These are phyloP conservation scores for Kwoniella sp. DNA, from an alignment of 768 basidiomycete species.

Conservation along the genomic window DNA sequence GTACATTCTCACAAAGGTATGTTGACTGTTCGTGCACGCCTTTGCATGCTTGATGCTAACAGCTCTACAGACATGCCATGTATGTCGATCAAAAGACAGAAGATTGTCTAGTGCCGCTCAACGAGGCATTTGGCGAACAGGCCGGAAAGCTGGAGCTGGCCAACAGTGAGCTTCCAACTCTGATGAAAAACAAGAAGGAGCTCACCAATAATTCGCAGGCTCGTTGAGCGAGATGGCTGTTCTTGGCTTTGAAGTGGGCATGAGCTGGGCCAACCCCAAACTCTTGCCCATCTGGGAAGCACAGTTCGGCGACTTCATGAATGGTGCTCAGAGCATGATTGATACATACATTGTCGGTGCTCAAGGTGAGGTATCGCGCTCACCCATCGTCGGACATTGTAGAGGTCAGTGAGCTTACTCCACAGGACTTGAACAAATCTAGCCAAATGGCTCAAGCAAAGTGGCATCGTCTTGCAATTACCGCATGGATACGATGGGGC, in stretches of 20 bases:
- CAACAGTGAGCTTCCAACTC: conserved; percentile 64
- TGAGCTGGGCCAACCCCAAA: conserved; percentile 82
- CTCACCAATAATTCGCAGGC: conserved; percentile 58
- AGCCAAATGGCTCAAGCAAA: conserved; percentile 95
- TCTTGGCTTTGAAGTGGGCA: conserved; percentile 85
- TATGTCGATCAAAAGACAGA: conserved; percentile 85
- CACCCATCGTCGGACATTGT: too few species aligned
- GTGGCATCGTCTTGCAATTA: conserved; percentile 78
- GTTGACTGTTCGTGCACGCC: conserved; percentile 22
- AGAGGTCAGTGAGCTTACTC: too few species aligned
- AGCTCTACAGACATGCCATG: conserved; percentile 77
- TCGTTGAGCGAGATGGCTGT: conserved; percentile 88
- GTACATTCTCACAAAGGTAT: conserved; percentile 80
- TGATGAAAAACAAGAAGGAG: neutral
- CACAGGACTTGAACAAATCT: too few species aligned
- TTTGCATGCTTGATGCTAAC: too few species aligned
- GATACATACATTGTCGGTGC: conserved; percentile 84
- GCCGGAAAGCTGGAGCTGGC: conserved; percentile 79
- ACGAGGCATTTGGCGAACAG: conserved; percentile 55
- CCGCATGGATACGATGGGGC: conserved; percentile 90
- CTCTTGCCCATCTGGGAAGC: conserved; percentile 89
- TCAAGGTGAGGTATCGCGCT: conserved; percentile 65
- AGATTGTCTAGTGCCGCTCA: conserved; percentile 76
- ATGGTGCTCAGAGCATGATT: conserved; percentile 84
- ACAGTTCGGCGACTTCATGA: conserved; percentile 94